Percentiles rank a stretch among this genome's conserved stretches.
Evolutionary conservation across 495 filamentous ascomycete species (phyloP).

Genomic region (Neurospora sp.): DNA sequence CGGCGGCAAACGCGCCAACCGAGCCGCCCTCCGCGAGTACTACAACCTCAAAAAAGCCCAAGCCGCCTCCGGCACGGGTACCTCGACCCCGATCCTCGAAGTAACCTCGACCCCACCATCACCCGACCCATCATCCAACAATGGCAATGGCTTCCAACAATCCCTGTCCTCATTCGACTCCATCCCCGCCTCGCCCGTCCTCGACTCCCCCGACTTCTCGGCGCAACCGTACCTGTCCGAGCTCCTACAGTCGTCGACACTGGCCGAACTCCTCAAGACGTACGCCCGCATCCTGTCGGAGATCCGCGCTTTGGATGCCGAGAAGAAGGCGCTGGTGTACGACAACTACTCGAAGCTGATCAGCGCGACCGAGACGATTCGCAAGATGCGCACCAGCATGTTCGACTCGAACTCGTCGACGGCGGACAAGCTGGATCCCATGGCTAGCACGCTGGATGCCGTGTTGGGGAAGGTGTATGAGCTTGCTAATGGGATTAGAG

Average conservation of each 20-base stretch:
- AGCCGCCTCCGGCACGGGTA: slow-evolving; percentile 1
- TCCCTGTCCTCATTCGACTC: slow-evolving; percentile 19
- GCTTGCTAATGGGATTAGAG: slow-evolving; percentile 56
- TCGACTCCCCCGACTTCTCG: slow-evolving; percentile 49
- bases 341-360: slow-evolving; percentile 98
- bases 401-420: background rate
- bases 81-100: slow-evolving; percentile 28
- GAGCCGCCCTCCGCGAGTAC: slow-evolving; percentile 84
- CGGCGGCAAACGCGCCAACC: slow-evolving; percentile 37
- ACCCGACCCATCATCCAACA: slow-evolving; percentile 16
- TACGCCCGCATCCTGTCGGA: slow-evolving; percentile 62
- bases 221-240: slow-evolving; percentile 49
- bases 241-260: slow-evolving; percentile 51
- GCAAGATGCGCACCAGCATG: slow-evolving; percentile 66
- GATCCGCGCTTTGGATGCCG: slow-evolving; percentile 82
- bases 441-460: slow-evolving; percentile 61
- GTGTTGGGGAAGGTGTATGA: slow-evolving; percentile 75
- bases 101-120: slow-evolving; percentile 20
- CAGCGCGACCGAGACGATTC: slow-evolving; percentile 86
- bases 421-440: slow-evolving; percentile 52
- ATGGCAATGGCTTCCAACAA: slow-evolving; percentile 18
- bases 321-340: slow-evolving; percentile 93
- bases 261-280: slow-evolving; percentile 52
- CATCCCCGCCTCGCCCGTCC: slow-evolving; percentile 31
- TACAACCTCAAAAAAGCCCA: slow-evolving; percentile 63